These are phyloP conservation scores for Mycena olivaceomarginata DNA, from an alignment of 768 basidiomycete species.

Conservation along the genomic window DNA sequence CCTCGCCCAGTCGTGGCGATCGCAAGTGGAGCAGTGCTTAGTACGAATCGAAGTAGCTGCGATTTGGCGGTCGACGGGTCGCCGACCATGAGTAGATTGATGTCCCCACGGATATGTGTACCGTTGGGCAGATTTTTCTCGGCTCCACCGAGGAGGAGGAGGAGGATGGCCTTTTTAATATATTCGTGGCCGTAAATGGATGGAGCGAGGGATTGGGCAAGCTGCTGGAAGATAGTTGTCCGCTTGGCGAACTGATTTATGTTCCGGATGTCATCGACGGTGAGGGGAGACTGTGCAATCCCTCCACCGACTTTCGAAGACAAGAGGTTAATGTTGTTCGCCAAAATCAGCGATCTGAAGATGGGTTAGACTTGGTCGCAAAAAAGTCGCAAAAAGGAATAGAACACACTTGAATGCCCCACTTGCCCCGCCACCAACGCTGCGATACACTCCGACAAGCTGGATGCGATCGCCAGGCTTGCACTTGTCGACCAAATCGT, in stretches of 20 bases:
- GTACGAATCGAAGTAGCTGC: conserved; percentile 95
- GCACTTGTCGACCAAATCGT: conserved; percentile 97
- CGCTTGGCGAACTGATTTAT: conserved; percentile 96
- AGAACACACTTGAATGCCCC: conserved; percentile 93
- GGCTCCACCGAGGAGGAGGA: conserved; percentile 95
- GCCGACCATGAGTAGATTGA: conserved; percentile 99
- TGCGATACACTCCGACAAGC: conserved; percentile 95
- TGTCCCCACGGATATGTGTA: conserved; percentile 99
- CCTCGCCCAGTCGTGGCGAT: conserved; percentile 99
- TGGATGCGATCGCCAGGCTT: conserved; percentile 99
- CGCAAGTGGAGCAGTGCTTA: conserved; percentile 96
- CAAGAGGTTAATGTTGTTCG: conserved; percentile 96
- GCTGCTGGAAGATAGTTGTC: conserved; percentile 88
- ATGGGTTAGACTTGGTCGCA: conserved; percentile 29
- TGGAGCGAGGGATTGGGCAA: conserved; percentile 96
- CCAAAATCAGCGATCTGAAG: conserved; percentile 90
- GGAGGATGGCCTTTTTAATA: conserved; percentile 95
- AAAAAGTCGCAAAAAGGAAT: conserved; percentile 12
- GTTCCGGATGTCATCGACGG: conserved; percentile 94
- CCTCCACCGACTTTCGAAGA: conserved; percentile 97
- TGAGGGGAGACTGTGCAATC: conserved; percentile 93
- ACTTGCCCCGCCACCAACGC: conserved; percentile 91
- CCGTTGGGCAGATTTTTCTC: conserved; percentile 99
- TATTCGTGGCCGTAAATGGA: conserved; percentile 98
- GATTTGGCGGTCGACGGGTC: conserved; percentile 99